These are phyloP conservation scores for Wickerhamomyces sp. DNA, from an alignment of 1,139 yeast genomes.

Conservation along the genomic window DNA sequence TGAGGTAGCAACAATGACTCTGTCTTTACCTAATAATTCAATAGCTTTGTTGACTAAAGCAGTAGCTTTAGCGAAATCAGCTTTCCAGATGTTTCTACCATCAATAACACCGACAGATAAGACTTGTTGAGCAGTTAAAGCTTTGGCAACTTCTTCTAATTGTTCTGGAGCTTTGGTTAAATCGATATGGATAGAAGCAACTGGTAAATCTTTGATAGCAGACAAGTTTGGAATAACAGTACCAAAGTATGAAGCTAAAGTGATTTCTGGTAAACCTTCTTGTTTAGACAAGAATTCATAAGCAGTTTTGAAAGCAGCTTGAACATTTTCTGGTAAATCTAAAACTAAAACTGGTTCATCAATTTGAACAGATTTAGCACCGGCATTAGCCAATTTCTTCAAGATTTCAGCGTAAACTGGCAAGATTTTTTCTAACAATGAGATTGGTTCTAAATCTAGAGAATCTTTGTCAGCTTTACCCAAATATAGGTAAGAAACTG, in stretches of 20 bases:
- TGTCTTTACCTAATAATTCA: slow-evolving; percentile 79
- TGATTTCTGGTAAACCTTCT: slow-evolving; percentile 69
- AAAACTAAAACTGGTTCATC: slow-evolving; percentile 97
- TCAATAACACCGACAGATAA: slow-evolving; percentile 96
- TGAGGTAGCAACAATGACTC: slow-evolving; percentile 89
- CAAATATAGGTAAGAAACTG: slow-evolving; percentile 87
- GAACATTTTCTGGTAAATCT: slow-evolving; percentile 81
- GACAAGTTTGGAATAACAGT: slow-evolving; percentile 94
- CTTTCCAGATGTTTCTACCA: slow-evolving; percentile 99
- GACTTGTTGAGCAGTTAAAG: slow-evolving; percentile 63
- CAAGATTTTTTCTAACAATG: slow-evolving; percentile 79
- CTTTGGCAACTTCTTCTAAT: slow-evolving; percentile 72
- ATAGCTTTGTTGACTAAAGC: slow-evolving; percentile 77
- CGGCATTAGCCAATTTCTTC: slow-evolving; percentile 84
- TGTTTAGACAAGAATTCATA: slow-evolving; percentile 64
- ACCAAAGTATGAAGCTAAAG: slow-evolving; percentile 93
- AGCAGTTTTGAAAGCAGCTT: slow-evolving; percentile 84
- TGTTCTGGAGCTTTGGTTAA: slow-evolving; percentile 96
- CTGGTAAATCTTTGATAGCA: slow-evolving; percentile 87
- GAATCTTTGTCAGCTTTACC: slow-evolving; percentile 99
- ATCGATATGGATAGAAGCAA: slow-evolving; percentile 94
- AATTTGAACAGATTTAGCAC: slow-evolving; percentile 92
- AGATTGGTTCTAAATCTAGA: slow-evolving; percentile 87
- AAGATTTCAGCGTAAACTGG: slow-evolving; percentile 91
- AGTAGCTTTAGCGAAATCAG: slow-evolving; percentile 84